Percentiles rank a stretch among this genome's conserved stretches.
phyloP scores from a whole-genome alignment of 1,284 basidiomycete genomes.

The Mycena sp. region DNA sequence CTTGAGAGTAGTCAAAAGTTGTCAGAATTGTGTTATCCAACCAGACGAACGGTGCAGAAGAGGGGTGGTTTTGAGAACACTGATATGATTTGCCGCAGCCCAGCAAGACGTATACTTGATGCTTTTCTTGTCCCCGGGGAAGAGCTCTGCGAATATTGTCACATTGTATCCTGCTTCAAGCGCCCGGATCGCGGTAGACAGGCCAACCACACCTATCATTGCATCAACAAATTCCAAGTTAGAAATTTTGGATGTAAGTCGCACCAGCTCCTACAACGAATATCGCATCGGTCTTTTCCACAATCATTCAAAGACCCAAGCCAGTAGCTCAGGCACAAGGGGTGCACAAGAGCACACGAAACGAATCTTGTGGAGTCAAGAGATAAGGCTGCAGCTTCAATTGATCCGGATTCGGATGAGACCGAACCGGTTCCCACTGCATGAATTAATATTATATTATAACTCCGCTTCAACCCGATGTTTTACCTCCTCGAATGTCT shows the following conservation, averaged over 20 bases:
- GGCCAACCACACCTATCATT: constrained; percentile 69
- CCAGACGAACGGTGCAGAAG: constrained; percentile 54
- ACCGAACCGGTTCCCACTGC: no score
- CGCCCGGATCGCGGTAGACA: constrained; percentile 75
- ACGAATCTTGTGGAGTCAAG: no score
- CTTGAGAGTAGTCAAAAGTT: constrained; percentile 43
- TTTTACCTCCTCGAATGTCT: no score
- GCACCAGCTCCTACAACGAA: constrained; percentile 17
- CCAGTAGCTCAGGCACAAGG: not conserved
- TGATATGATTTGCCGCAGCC: constrained; percentile 80
- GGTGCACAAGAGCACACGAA: no score
- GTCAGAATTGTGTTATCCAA: not conserved
- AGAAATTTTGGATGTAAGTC: not conserved
- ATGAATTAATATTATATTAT: no score
- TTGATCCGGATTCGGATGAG: no score
- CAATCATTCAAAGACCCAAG: not conserved
- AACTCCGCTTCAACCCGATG: no score
- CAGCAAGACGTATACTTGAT: constrained; percentile 71
- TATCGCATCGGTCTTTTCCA: not conserved
- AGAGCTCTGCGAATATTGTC: constrained; percentile 64
- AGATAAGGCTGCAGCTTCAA: no score
- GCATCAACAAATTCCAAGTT: no score
- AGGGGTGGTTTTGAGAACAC: constrained; percentile 53
- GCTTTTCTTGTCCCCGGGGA: constrained; percentile 60
- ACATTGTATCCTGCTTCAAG: constrained; percentile 71